A percentile compares a stretch with the other conserved stretches of the same genome.
Conservation (phyloP, 129 eudicot genomes). For the Arctium lappa region DNA sequence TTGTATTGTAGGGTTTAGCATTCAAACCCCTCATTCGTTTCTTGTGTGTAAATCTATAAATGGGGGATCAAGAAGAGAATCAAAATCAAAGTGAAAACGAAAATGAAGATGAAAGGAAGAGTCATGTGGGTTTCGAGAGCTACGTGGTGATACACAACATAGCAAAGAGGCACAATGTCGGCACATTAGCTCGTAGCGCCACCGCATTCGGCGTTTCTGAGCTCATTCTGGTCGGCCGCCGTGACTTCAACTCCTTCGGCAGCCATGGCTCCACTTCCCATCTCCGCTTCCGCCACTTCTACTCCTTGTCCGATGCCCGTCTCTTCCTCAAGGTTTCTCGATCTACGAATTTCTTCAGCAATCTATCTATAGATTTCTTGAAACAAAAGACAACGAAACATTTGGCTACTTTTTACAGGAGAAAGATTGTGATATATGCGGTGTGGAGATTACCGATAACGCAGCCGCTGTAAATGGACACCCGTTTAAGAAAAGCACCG, state of each 20-base stretch:
- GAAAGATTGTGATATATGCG: conserved; percentile 87
- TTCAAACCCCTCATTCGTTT: not conserved
- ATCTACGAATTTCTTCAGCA: not conserved
- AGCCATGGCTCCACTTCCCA: conserved; percentile 96
- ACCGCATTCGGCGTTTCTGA: conserved; percentile 97
- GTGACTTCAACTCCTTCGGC: conserved; percentile 96
- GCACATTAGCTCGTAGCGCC: conserved; percentile 94
- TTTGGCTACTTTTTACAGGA: conserved; percentile 40
- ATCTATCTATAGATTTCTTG: not conserved
- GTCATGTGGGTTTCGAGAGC: conserved; percentile 37
- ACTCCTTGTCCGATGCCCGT: conserved; percentile 78
- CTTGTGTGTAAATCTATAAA: not conserved
- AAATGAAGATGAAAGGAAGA: conserved; percentile 17
- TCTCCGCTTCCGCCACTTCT: conserved; percentile 86
- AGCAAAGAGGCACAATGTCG: conserved; percentile 97
- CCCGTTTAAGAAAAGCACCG: conserved; percentile 80
- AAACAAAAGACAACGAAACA: not conserved
- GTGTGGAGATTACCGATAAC: conserved; percentile 85
- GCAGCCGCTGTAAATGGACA: conserved; percentile 74
- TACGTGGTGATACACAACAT: conserved; percentile 92
- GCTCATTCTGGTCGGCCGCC: conserved; percentile 84
- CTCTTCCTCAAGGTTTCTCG: conserved; percentile 61
- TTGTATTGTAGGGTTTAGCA: not conserved
- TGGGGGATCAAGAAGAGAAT: conserved; percentile 14
- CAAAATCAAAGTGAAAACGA: conserved; percentile 5